Conservation (phyloP, 2,329 filamentous ascomycete genomes). For the Fusarium chlamydosporum region DNA sequence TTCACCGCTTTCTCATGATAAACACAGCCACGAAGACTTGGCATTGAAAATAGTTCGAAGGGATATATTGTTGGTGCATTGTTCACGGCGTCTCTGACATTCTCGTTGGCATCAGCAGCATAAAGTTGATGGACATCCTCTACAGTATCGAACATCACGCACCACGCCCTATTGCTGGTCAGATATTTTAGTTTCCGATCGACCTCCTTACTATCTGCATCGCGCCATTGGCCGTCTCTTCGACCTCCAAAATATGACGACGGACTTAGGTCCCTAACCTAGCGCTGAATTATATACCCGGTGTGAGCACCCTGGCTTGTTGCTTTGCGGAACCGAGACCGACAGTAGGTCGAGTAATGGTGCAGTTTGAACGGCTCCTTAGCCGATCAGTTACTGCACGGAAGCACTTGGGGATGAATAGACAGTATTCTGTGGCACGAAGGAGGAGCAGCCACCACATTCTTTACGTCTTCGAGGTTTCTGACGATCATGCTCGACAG, state of each 20-base stretch:
- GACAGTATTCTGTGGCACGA: constrained; percentile 13
- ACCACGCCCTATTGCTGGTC: constrained; percentile 6
- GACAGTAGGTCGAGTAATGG: constrained; percentile 39
- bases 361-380: constrained; percentile 9
- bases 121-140: constrained; percentile 30
- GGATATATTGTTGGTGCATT: constrained; percentile 52
- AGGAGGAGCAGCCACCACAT: constrained; percentile 27
- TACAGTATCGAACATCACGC: constrained; percentile 19
- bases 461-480: constrained; percentile 35
- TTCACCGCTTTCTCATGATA: constrained; percentile 50
- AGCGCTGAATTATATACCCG: constrained; percentile 50
- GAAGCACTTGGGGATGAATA: constrained; percentile 1
- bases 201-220: constrained; percentile 10
- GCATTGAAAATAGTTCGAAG: constrained; percentile 50
- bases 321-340: constrained; percentile 37
- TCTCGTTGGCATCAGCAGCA: constrained; percentile 37
- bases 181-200: constrained; percentile 15
- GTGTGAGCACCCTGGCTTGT: constrained; percentile 40
- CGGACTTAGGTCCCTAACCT: constrained; percentile 39
- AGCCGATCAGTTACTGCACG: constrained; percentile 14
- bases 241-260: constrained; percentile 36
- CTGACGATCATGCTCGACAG: constrained; percentile 42
- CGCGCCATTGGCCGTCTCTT: constrained; percentile 10
- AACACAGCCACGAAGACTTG: constrained; percentile 45
- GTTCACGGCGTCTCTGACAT: constrained; percentile 56